A percentile compares a stretch with the other conserved stretches of the same genome.
Conservation (phyloP, 2,329 filamentous ascomycete species). For the Sporothrix pallida region DNA sequence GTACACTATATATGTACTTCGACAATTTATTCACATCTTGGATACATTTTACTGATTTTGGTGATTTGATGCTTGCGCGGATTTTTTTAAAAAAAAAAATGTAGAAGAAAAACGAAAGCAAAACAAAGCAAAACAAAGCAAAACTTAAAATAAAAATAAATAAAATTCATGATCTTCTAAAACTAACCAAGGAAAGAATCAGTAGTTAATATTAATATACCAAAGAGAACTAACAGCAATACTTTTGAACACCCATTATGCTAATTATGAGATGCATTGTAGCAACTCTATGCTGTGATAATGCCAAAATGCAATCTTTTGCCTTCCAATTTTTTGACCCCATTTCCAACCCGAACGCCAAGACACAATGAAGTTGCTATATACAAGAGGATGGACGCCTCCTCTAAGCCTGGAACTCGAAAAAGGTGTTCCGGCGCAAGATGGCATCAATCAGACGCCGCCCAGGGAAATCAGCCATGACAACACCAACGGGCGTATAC, state of each 20-base stretch:
- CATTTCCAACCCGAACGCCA: constrained; percentile 1
- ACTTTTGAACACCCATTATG: not conserved
- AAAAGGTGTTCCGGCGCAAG: constrained; percentile 48
- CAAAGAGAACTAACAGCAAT: not conserved
- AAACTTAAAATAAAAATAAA: not conserved
- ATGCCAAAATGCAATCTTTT: not conserved
- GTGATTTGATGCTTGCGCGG: not conserved
- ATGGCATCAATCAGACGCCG: constrained; percentile 51
- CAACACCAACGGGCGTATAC: constrained; percentile 48
- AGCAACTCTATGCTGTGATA: not conserved
- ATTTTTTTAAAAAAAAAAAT: not conserved
- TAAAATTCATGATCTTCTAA: not conserved
- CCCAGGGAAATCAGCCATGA: constrained; percentile 58
- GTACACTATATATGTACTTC: constrained; percentile 10
- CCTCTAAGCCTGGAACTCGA: not conserved
- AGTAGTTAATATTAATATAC: not conserved
- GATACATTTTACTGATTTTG: not conserved
- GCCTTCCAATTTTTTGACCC: not conserved
- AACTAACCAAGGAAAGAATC: not conserved
- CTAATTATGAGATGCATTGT: constrained; percentile 12
- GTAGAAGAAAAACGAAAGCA: not conserved
- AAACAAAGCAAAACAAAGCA: not conserved
- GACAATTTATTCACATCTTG: not conserved
- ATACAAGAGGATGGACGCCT: not conserved
- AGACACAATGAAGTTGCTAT: not conserved